A percentile compares a stretch with the other conserved stretches of the same genome.
Evolutionary conservation across 805 yeast genomes (phyloP).

Genomic region (Blastobotrys mokoenaii): DNA sequence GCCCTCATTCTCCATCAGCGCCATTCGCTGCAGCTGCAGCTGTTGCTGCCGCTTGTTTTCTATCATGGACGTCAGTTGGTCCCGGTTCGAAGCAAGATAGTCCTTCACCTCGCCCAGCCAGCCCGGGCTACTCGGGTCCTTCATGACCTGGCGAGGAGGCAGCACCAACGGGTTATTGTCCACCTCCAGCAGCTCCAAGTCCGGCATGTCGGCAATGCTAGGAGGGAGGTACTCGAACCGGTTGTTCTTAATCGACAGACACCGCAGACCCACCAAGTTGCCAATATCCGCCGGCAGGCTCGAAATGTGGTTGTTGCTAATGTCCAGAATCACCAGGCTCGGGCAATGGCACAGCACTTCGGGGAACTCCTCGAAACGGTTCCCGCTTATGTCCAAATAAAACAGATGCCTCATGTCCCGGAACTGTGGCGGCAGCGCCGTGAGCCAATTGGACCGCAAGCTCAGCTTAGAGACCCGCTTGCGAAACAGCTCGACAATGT

Average conservation of each 20-base stretch:
- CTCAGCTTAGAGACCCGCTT: constrained; percentile 42
- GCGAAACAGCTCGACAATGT: constrained; percentile 31
- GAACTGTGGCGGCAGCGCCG: constrained; percentile 41
- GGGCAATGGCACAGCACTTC: constrained; percentile 27
- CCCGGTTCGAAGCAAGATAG: constrained; percentile 33
- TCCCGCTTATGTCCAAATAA: constrained; percentile 60
- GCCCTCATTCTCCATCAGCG: too few relatives aligned
- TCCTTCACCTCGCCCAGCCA: constrained; percentile 17
- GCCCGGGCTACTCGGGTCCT: constrained; percentile 27
- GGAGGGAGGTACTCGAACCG: constrained; percentile 47
- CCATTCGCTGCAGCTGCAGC: constrained; percentile 28
- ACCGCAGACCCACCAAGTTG: constrained; percentile 36
- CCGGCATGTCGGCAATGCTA: constrained; percentile 41
- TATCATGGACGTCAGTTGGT: constrained; percentile 6
- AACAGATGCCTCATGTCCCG: constrained; percentile 35
- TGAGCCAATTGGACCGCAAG: constrained; percentile 43
- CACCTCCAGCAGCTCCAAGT: constrained; percentile 50
- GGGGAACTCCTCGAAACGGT: constrained; percentile 49
- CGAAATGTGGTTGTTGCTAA: constrained; percentile 48
- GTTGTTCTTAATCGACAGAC: constrained; percentile 56
- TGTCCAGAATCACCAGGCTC: constrained; percentile 55
- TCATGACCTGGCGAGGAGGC: constrained; percentile 37
- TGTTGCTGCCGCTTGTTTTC: constrained; percentile 11
- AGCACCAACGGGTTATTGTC: constrained; percentile 52
- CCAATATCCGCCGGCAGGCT: constrained; percentile 40